A percentile compares a stretch with the other conserved stretches of the same genome.
These are phyloP conservation scores for Elongisporangium undulatum DNA, from an alignment of 352 stramenopile species.

Conservation along the genomic window DNA sequence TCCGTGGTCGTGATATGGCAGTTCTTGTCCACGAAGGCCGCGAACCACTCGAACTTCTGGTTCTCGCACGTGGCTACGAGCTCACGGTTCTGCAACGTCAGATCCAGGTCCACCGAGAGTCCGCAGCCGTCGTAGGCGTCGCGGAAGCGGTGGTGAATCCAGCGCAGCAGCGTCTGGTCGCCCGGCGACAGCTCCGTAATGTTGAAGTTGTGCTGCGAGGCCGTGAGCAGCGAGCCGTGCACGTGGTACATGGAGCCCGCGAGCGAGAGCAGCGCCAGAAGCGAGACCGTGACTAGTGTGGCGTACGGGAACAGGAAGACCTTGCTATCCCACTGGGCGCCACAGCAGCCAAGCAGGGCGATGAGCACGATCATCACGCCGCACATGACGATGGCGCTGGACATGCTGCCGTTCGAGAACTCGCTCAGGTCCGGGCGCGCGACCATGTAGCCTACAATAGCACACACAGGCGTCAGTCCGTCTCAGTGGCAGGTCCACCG, in stretches of 20 bases:
- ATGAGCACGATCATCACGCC: conserved; percentile 76
- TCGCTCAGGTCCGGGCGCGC: conserved; percentile 72
- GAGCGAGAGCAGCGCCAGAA: conserved; percentile 72
- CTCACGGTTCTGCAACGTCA: conserved; percentile 29
- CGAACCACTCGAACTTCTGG: conserved; percentile 65
- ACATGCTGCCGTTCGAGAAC: conserved; percentile 77
- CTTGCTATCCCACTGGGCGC: conserved; percentile 84
- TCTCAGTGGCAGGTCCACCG: conserved; percentile 1
- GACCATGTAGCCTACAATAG: conserved; percentile 65
- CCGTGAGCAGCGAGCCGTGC: conserved; percentile 60
- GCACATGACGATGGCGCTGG: conserved; percentile 76
- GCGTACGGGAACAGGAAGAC: conserved; percentile 82
- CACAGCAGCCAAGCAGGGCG: conserved; percentile 70
- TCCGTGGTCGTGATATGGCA: conserved; percentile 59
- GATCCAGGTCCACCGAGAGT: conserved; percentile 58
- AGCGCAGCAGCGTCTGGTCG: conserved; percentile 63
- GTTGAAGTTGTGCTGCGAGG: conserved; percentile 69
- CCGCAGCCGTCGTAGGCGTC: conserved; percentile 71
- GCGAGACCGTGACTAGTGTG: conserved; percentile 71
- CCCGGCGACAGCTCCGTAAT: conserved; percentile 40
- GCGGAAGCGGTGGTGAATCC: conserved; percentile 78
- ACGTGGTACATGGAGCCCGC: conserved; percentile 81
- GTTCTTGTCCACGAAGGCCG: conserved; percentile 62
- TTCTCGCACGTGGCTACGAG: conserved; percentile 56
- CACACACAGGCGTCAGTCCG: conserved; percentile 7